A percentile compares a stretch with the other conserved stretches of the same genome.
Evolutionary conservation across 2,329 filamentous ascomycete species (phyloP).

Genomic region (Nothophaeocryptopus gaeumannii): DNA sequence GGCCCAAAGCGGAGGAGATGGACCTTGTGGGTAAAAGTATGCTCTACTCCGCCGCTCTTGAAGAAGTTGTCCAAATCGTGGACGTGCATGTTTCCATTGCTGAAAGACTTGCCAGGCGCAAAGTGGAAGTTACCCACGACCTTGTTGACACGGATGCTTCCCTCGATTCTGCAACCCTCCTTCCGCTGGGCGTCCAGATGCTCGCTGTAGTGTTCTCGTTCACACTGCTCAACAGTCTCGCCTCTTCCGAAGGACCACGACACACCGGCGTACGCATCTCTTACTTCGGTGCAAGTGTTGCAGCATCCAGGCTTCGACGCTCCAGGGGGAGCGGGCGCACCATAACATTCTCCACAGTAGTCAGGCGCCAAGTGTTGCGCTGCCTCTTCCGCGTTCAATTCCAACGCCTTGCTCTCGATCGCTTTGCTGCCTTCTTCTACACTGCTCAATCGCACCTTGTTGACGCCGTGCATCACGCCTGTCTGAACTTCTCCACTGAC

Average conservation of each 20-base stretch:
- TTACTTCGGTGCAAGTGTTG: slow-evolving; percentile 94
- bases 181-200: slow-evolving; percentile 80
- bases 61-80: slow-evolving; percentile 97
- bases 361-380: slow-evolving; percentile 74
- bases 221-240: slow-evolving; percentile 90
- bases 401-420: slow-evolving; percentile 67
- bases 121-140: slow-evolving; percentile 99
- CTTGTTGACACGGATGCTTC: slow-evolving; percentile 91
- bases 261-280: slow-evolving; percentile 84
- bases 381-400: slow-evolving; percentile 68
- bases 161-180: slow-evolving; percentile 93
- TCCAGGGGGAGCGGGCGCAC: slow-evolving; percentile 68
- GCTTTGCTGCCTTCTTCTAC: slow-evolving; percentile 70
- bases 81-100: slow-evolving; percentile 93
- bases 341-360: slow-evolving; percentile 94
- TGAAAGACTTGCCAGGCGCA: slow-evolving; percentile 92
- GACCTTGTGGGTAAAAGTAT: slow-evolving; percentile 86
- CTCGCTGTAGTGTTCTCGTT: slow-evolving; percentile 89
- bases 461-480: slow-evolving; percentile 87
- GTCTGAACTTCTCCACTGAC: slow-evolving; percentile 96
- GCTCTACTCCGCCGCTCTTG: slow-evolving; percentile 62
- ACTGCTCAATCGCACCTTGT: slow-evolving; percentile 78
- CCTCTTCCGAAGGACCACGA: slow-evolving; percentile 94
- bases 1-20: slow-evolving; percentile 92
- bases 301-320: slow-evolving; percentile 85